Evolutionary conservation across 768 basidiomycete species (phyloP).

Genomic region (Boletus coccyginus): DNA sequence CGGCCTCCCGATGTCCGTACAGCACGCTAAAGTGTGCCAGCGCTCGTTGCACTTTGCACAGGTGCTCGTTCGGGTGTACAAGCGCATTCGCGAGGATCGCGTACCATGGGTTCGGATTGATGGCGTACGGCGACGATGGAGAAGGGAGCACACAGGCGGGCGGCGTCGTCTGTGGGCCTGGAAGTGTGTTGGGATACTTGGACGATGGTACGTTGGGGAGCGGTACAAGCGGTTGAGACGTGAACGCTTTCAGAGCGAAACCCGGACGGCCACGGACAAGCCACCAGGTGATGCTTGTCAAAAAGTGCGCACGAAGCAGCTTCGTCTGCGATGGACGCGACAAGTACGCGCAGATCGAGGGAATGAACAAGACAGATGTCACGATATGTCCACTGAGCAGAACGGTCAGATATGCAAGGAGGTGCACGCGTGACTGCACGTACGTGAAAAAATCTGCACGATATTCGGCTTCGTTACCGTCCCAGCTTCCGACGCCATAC

Average conservation of each 20-base stretch:
- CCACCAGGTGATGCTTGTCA: conserved; percentile 50
- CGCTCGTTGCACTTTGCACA: conserved; percentile 48
- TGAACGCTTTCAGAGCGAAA: conserved; percentile 52
- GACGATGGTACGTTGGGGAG: conserved; percentile 15
- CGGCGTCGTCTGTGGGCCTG: conserved; percentile 21
- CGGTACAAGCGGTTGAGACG: conserved; percentile 29
- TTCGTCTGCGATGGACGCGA: conserved; percentile 57
- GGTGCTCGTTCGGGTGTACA: conserved; percentile 58
- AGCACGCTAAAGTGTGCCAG: conserved; percentile 43
- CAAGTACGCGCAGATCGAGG: conserved; percentile 45
- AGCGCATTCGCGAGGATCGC: conserved; percentile 51
- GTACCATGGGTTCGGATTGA: conserved; percentile 57
- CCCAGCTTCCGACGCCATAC: conserved; percentile 60
- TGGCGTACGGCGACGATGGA: conserved; percentile 33
- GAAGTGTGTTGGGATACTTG: conserved; percentile 23
- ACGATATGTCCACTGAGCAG: conserved; percentile 61
- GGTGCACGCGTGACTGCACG: conserved; percentile 23
- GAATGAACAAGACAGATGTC: conserved; percentile 62
- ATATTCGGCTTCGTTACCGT: conserved; percentile 36
- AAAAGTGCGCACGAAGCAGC: conserved; percentile 60
- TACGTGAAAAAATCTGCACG: conserved; percentile 68
- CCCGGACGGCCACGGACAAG: conserved; percentile 53
- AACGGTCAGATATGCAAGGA: conserved; percentile 1
- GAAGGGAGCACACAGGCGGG: conserved; percentile 26
- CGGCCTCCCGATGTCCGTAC: conserved; percentile 41